Conservation (phyloP, 768 basidiomycete genomes). For the Amanita jacksonii region DNA sequence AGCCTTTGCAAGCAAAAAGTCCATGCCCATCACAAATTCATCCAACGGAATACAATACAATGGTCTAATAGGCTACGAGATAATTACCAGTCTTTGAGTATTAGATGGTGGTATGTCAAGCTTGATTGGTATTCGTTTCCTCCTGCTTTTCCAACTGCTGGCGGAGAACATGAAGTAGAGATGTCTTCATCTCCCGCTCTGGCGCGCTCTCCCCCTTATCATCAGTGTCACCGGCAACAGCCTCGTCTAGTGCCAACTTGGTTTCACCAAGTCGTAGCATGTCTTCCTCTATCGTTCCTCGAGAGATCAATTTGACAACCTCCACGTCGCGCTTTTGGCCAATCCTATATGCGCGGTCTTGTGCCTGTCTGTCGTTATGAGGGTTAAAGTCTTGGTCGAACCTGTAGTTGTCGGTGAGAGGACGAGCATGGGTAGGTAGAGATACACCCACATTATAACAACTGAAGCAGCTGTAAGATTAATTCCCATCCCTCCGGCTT, state of each 20-base stretch:
- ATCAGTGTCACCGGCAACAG: slow-evolving; percentile 77
- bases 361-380: slow-evolving; percentile 95
- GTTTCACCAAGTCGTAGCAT: slow-evolving; percentile 86
- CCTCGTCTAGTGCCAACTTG: slow-evolving; percentile 87
- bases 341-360: slow-evolving; percentile 95
- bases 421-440: slow-evolving; percentile 1
- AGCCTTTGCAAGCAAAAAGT: too few species aligned
- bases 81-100: slow-evolving; percentile 7
- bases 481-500: slow-evolving; percentile 94
- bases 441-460: slow-evolving; percentile 67
- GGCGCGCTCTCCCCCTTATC: slow-evolving; percentile 52
- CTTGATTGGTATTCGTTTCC: slow-evolving; percentile 9
- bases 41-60: too few species aligned
- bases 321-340: slow-evolving; percentile 93
- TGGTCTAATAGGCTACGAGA: slow-evolving; percentile 2
- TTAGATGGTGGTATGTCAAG: slow-evolving; percentile 7
- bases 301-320: slow-evolving; percentile 88
- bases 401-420: slow-evolving; percentile 27
- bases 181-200: slow-evolving; percentile 78
- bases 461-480: slow-evolving; percentile 94
- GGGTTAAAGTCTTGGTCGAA: slow-evolving; percentile 99
- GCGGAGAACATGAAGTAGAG: slow-evolving; percentile 75
- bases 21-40: too few species aligned
- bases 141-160: slow-evolving; percentile 68
- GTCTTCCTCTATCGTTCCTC: slow-evolving; percentile 92